phyloP scores from a whole-genome alignment of 176 grass and related monocot species.

The Oryza coarctata region DNA sequence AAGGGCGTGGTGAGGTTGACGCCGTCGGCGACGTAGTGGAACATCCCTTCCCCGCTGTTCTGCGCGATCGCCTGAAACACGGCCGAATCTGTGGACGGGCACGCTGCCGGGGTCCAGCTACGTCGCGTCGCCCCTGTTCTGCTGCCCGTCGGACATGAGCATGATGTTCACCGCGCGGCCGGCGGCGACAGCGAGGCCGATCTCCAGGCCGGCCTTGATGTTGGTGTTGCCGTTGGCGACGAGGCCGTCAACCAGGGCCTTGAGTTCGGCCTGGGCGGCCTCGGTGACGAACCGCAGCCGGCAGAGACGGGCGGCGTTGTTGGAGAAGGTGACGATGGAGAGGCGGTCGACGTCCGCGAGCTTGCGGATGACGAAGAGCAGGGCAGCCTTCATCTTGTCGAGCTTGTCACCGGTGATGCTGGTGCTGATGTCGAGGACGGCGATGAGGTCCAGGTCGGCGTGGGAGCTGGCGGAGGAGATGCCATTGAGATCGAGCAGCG shows the following conservation, averaged over 20 bases:
- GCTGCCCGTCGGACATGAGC: slow-evolving; percentile 29
- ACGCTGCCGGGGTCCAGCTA: background rate
- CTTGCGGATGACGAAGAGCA: slow-evolving; percentile 36
- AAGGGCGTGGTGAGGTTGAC: background rate
- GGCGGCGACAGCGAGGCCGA: slow-evolving; percentile 5
- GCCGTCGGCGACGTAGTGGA: background rate
- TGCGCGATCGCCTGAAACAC: background rate
- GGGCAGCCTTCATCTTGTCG: background rate
- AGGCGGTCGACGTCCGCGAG: slow-evolving; percentile 32
- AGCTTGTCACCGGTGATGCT: slow-evolving; percentile 15
- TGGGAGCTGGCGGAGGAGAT: background rate
- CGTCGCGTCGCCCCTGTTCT: background rate
- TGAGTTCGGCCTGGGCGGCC: background rate
- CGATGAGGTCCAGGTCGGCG: slow-evolving; percentile 26
- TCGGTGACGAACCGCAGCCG: slow-evolving; percentile 31
- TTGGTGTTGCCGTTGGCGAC: slow-evolving; percentile 10
- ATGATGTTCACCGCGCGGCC: slow-evolving; percentile 25
- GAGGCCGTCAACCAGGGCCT: background rate
- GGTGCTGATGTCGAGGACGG: slow-evolving; percentile 28
- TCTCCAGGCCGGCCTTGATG: slow-evolving; percentile 13
- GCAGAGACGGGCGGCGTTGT: slow-evolving; percentile 1
- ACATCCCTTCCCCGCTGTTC: slow-evolving; percentile 13
- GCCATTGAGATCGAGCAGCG: slow-evolving; percentile 34
- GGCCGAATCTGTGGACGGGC: slow-evolving; percentile 23
- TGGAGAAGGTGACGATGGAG: slow-evolving; percentile 32